Conservation (phyloP, 805 yeast species). For the Candida xiaguanensis region DNA sequence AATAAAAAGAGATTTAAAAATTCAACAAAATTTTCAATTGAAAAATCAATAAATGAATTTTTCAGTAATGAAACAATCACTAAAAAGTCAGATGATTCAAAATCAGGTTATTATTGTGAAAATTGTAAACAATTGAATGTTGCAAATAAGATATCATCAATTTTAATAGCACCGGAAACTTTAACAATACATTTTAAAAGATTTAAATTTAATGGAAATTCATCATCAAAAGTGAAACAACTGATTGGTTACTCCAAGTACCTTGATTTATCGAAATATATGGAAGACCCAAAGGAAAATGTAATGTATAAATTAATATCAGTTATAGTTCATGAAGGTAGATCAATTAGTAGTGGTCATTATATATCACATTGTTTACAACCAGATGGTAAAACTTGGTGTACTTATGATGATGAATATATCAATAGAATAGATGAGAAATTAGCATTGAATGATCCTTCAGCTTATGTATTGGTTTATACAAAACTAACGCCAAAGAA, state of each 20-base stretch:
- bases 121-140: slow-evolving; percentile 72
- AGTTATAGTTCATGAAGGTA: slow-evolving; percentile 91
- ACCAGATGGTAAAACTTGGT: slow-evolving; percentile 84
- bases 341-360: slow-evolving; percentile 90
- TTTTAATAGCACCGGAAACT: slow-evolving; percentile 84
- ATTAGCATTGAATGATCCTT: slow-evolving; percentile 74
- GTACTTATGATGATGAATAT: slow-evolving; percentile 90
- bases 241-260: slow-evolving; percentile 76
- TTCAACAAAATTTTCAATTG: slow-evolving; percentile 53
- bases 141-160: slow-evolving; percentile 72
- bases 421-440: slow-evolving; percentile 69
- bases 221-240: slow-evolving; percentile 83
- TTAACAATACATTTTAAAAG: slow-evolving; percentile 83
- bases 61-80: slow-evolving; percentile 79
- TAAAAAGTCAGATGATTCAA: slow-evolving; percentile 55
- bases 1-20: slow-evolving; percentile 31
- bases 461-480: slow-evolving; percentile 88
- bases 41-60: slow-evolving; percentile 72
- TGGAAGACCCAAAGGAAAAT: slow-evolving; percentile 11
- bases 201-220: slow-evolving; percentile 79
- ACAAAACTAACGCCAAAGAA: slow-evolving; percentile 65
- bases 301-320: slow-evolving; percentile 67
- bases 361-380: slow-evolving; percentile 88
- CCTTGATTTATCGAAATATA: slow-evolving; percentile 65
- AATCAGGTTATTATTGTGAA: slow-evolving; percentile 84